Evolutionary conservation across 345 rosid genomes (phyloP), one percentile per base, ranked within the genome.

Genomic region (Microthlaspi erraticum): DNA sequence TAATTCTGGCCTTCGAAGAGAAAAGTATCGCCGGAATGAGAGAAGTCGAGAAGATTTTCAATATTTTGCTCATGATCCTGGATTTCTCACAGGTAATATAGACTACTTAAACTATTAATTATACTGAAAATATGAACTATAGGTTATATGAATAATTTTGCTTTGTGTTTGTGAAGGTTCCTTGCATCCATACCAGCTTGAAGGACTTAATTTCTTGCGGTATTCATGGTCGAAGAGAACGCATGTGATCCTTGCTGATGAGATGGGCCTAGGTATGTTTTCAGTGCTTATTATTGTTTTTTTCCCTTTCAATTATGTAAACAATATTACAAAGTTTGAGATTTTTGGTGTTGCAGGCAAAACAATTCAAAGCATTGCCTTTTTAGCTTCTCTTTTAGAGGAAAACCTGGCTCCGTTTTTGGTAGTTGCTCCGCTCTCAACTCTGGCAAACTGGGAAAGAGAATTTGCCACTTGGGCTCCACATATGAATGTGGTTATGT

Each of bases 381-480:
- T 86, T 78, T 78, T 91, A 45, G 98, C 97, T 61, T 87, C 97
- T 26, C 96, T 91, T 59, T 87, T 81, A 50, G 79, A 71, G 62
- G 97, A 85, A 59, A 73, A 72, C 45, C 0, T 75, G 67, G 62
- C 46, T 52, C 93, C 97, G 5, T 85, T 83, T 82, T 78, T 93
- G 79, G 97, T 93, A 8, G 82, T 93, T 20, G 97, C 96, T 75
- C 98, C 97, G 18, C 96, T 87, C 71, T 87, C 98, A 54, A 93
- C 97, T n/a, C 72, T 93, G 70, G 75, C 88, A 51, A 93, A 93
- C 64, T 93, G 98, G 98, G 97, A 91, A 60, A 84, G 90, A 10
- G 96, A 91, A 64, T 93, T 93, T 71, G 88, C 93, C 38, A 85
- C 91, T 7, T 93, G 98, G 97, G 91, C 95, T 6, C 98, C 98